Base-by-base conservation (phyloP, 2,329 filamentous ascomycete species). In the Berkeleyomyces rouxiae region DNA sequence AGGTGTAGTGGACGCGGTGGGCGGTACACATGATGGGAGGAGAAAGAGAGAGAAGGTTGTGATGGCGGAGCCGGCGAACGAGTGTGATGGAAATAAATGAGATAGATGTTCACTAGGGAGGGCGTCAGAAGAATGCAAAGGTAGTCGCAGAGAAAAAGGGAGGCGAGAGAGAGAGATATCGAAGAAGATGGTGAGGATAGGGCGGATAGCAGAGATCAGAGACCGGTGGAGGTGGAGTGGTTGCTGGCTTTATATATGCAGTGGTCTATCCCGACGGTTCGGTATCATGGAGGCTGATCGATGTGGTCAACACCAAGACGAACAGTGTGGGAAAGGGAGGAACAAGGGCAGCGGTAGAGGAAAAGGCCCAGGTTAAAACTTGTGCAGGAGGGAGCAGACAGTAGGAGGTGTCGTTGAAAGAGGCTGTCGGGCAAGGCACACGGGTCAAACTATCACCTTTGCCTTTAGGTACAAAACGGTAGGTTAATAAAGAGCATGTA, bases 211-310 rank as follows among this genome's bases (percentile, higher is more conserved):
- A 51, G 11, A 43, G 11, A 39, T 31, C 40, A 5, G 23, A 44
- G 4, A 39, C 23, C 61, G 51, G 4, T 43, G 47, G 36, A 47
- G 49, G 43, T 33, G n/a, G 62, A 59, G 40, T 40, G 58, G 23
- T n/a, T 10, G 36, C 33, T 31, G 33, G 39, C 47, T 61, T 64
- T 64, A 63, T 64, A 64, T 64, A 64, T 44, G 58, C 16, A 36
- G 61, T 39, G 33, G 51, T 31, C 44, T 61, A 59, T 61, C 62
- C 62, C 62, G 59, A 39, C 36, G 57, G 43, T 40, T 61, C 58
- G 58, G 58, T 63, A 61, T 64, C 51, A 57, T 61, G 55, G 43
- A 53, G n/a, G 49, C 49, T 37, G 49, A 59, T 37, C 42, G 16
- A 47, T 11, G 42, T 16, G 42, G 44, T 36, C 42, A 31, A 59